Evolutionary conservation across 2,329 filamentous ascomycete species (phyloP).

Genomic region (Fusarium illudens): DNA sequence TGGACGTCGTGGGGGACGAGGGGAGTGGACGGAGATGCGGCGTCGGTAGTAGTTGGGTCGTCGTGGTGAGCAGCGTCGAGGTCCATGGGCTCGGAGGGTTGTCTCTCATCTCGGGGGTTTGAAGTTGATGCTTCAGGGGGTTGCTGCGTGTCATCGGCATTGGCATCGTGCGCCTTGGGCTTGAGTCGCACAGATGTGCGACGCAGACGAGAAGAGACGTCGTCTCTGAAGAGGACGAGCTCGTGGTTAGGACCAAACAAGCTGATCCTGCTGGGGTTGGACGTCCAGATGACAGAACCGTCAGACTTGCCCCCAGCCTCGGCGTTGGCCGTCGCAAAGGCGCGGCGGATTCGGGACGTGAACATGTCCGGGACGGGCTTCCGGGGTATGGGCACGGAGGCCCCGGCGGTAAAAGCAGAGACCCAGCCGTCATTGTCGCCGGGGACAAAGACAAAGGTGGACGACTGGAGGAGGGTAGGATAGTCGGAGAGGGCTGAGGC

Average conservation of each 20-base stretch:
- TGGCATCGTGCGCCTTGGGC: constrained; percentile 46
- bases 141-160: constrained; percentile 44
- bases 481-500: constrained; percentile 86
- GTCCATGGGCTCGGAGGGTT: constrained; percentile 50
- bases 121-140: constrained; percentile 21
- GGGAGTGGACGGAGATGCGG: constrained; percentile 49
- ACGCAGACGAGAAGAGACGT: constrained; percentile 81
- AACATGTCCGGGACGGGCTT: constrained; percentile 86
- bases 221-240: constrained; percentile 86
- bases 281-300: constrained; percentile 80
- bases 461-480: constrained; percentile 77
- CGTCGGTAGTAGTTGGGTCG: constrained; percentile 18
- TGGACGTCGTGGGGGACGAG: constrained; percentile 59
- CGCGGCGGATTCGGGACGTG: constrained; percentile 83
- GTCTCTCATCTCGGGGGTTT: constrained; percentile 19
- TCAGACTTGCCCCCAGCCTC: constrained; percentile 64
- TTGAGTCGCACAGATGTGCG: constrained; percentile 79
- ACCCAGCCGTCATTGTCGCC: constrained; percentile 99
- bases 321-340: constrained; percentile 79
- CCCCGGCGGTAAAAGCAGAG: constrained; percentile 81
- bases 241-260: constrained; percentile 91
- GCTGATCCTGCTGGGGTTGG: constrained; percentile 82
- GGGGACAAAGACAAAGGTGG: constrained; percentile 91
- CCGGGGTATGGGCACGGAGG: constrained; percentile 73
- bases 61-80: constrained; percentile 47